Evolutionary conservation across 768 basidiomycete genomes (phyloP), one percentile per base, ranked within the genome.

Genomic region (Candolleomyces aberdarensis): DNA sequence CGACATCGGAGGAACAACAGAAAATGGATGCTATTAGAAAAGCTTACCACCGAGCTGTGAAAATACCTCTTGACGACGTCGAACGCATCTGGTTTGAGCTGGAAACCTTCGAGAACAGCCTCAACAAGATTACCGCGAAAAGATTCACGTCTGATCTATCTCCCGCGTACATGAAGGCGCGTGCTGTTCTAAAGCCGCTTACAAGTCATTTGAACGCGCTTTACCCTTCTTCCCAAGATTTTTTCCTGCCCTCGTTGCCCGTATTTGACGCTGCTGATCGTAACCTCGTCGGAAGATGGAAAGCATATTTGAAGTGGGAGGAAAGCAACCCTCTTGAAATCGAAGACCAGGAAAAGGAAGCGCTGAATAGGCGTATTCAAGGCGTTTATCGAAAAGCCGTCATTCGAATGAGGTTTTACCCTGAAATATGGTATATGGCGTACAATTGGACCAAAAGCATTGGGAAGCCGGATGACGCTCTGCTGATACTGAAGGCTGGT

Each of bases 401-500:
- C 53, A 88, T 92, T 53, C 85, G 92, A 60, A 92, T 98, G 92
- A 81, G 96, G 46, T 98, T 92, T 75, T 97, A 91, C 71, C 87
- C 92, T 3, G 97, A 99, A 74, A 88, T 98, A 59, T 98, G 96
- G 97, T 95, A 89, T 71, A 92, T 96, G 86, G 92, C 94, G 4
- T 93, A 90, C 66, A 83, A 80, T 22, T 96, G 92, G 86, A 88
- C 87, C 17, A 78, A 80, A 57, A 83, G 82, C 53, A 77, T 89
- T 44, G 89, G 88, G 61, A 91, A 88, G 73, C 73, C 79, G 8
- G 94, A 98, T 14, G 95, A 98, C 60, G 93, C 92, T 0, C 66
- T 88, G 22, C 78, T 82, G 17, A 84, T 92, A 39, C 80, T 97
- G 52, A 91, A 89, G 71, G 82, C 87, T 1, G 96, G 96, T 10